phyloP scores from a whole-genome alignment of 306 rosid species.

The Cajanus cajan region DNA sequence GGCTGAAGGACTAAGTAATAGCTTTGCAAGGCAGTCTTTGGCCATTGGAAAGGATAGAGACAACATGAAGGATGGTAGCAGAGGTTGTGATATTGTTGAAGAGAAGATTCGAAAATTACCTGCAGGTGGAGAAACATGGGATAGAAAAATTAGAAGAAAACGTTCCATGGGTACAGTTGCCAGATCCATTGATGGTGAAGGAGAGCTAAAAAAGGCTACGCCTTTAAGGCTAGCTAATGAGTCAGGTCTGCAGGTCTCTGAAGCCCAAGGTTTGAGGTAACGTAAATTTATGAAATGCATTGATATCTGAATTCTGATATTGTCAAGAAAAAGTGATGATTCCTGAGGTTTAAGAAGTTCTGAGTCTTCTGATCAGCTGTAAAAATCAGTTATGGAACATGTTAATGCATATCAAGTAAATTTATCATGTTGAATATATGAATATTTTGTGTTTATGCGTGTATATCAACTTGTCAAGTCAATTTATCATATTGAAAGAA shows the following conservation, averaged over 20 bases:
- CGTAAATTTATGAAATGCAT: slow-evolving; percentile 22
- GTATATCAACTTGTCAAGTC: not conserved
- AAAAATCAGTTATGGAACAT: slow-evolving; percentile 14
- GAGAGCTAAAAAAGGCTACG: slow-evolving; percentile 59
- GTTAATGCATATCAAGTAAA: not conserved
- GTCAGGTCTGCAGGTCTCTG: slow-evolving; percentile 49
- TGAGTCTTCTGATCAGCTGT: not conserved
- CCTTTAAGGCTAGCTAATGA: slow-evolving; percentile 65
- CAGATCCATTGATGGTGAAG: slow-evolving; percentile 67
- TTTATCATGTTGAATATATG: slow-evolving; percentile 6
- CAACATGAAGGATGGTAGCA: slow-evolving; percentile 53
- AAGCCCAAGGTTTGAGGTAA: slow-evolving; percentile 71
- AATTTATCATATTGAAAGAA: slow-evolving; percentile 15
- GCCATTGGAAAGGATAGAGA: slow-evolving; percentile 62
- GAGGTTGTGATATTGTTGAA: slow-evolving; percentile 63
- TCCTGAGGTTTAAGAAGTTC: not conserved
- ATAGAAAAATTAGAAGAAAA: slow-evolving; percentile 73
- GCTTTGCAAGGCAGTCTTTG: slow-evolving; percentile 53
- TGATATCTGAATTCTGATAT: slow-evolving; percentile 6
- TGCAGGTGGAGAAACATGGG: slow-evolving; percentile 74
- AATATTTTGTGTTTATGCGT: slow-evolving; percentile 2
- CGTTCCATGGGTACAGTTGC: slow-evolving; percentile 62
- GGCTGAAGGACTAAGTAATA: slow-evolving; percentile 66
- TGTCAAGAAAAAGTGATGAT: not conserved
- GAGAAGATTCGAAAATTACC: slow-evolving; percentile 78